Evolutionary conservation across 2,329 filamentous ascomycete species (phyloP), one percentile per base, ranked within the genome.

Genomic region (Fusarium chuoi): DNA sequence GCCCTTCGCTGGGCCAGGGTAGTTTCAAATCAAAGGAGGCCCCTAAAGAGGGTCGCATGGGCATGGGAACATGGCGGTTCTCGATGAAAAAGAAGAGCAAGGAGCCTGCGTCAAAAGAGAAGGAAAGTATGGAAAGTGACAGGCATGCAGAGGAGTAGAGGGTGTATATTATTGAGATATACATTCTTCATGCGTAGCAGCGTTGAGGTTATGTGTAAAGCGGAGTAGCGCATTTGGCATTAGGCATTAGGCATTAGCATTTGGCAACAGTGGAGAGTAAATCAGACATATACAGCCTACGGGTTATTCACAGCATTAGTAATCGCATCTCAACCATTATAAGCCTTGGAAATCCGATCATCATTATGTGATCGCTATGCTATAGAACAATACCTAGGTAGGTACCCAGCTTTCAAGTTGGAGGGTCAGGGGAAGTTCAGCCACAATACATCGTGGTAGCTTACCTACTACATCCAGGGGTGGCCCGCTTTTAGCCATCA

Each of bases 41-140:
- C n/a, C 55, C 68, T 9, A 86, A 85, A 73, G 86, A 87, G 57
- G 82, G 86, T 59, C 85, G 88, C 76, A 86, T 87, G 65, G 84
- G 83, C 77, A 86, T 87, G 65, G 84, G 83, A 17, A 83, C 83
- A 46, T 89, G 87, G 85, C 85, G 88, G 74, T 89, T 89, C 78
- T 86, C 87, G 48, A 89, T 89, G 78, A 90, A 89, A 82, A 90
- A 90, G 83, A 89, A 88, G 80, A 87, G 85, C 71, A 88, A 86
- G 74, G 87, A 89, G 49, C 67, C 75, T 36, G 59, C 61, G n/a
- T 61, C 68, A 13, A 83, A 78, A 74, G 82, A 83, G 65, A 89
- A 87, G 82, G 88, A 89, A 75, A 88, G 87, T 73, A 75, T 87
- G 71, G 89, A 90, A 51, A 78, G 87, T 33, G 89, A 90, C 14